Conservation (phyloP, 2,329 filamentous ascomycete species). For the Neonectria magnoliae region DNA sequence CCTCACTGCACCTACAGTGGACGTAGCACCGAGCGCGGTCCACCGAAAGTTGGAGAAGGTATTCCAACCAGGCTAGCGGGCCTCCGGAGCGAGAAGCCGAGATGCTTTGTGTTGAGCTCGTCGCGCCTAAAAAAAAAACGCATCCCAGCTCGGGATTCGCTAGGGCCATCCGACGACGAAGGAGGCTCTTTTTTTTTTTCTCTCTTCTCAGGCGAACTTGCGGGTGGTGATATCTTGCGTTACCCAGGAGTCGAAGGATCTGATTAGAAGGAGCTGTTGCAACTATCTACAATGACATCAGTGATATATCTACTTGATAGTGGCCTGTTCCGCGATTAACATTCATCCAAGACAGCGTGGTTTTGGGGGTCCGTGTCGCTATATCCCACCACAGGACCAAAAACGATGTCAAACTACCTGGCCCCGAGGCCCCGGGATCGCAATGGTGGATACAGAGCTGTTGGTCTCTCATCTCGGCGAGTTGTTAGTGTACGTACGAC, state of each 20-base stretch:
- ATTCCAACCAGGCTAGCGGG: constrained; percentile 1
- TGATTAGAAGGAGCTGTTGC: background rate
- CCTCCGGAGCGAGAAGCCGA: background rate
- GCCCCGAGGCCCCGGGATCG: background rate
- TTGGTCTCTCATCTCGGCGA: background rate
- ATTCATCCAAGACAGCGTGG: background rate
- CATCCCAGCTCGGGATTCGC: background rate
- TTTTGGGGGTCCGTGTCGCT: background rate
- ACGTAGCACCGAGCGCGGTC: background rate
- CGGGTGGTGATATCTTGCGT: background rate
- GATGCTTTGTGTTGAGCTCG: background rate
- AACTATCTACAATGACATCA: background rate
- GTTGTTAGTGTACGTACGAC: background rate
- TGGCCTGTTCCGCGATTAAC: background rate
- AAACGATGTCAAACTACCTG: background rate
- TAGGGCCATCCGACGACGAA: background rate
- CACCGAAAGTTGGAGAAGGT: constrained; percentile 3
- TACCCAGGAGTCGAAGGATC: background rate
- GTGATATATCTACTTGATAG: background rate
- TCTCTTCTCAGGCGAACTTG: background rate
- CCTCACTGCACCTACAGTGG: background rate
- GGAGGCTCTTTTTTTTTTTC: background rate
- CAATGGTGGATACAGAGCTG: background rate
- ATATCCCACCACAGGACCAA: background rate
- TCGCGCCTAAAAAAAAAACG: background rate